These are phyloP conservation scores for Acacia pycnantha DNA, from an alignment of 331 rosid species.

Conservation along the genomic window DNA sequence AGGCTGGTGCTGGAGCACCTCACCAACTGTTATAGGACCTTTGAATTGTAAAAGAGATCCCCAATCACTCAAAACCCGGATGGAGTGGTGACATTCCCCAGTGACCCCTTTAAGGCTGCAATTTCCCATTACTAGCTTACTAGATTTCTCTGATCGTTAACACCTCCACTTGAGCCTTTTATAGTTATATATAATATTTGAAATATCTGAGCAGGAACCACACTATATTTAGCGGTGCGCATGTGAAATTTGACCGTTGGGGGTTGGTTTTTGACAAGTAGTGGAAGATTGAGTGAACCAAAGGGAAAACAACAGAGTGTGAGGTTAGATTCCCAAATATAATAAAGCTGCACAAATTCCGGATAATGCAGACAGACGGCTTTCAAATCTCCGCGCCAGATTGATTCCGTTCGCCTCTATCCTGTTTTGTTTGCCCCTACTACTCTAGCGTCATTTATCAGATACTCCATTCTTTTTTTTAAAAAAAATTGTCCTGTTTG, in stretches of 20 bases:
- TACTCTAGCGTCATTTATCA: neutral
- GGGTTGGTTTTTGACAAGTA: constrained; percentile 26
- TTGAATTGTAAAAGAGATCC: constrained; percentile 56
- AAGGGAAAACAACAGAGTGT: constrained; percentile 47
- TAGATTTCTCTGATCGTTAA: constrained; percentile 14
- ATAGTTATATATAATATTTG: constrained; percentile 26
- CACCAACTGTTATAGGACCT: constrained; percentile 57
- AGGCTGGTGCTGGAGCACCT: constrained; percentile 46
- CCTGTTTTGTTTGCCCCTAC: neutral
- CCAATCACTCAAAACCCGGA: constrained; percentile 53
- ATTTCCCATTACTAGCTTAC: constrained; percentile 61
- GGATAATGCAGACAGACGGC: constrained; percentile 11
- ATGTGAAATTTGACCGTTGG: constrained; percentile 76
- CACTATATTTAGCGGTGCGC: constrained; percentile 47
- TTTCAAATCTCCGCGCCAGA: constrained; percentile 38
- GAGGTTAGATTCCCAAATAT: constrained; percentile 33
- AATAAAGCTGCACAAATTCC: constrained; percentile 31
- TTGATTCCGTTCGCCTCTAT: neutral
- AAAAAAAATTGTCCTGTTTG: neutral
- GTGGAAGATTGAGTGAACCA: constrained; percentile 29
- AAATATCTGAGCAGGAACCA: constrained; percentile 21
- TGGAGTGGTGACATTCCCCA: constrained; percentile 48
- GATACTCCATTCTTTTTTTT: neutral
- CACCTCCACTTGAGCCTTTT: neutral
- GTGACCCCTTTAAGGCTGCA: constrained; percentile 53